These are phyloP conservation scores for Coemansia sp. DNA, from an alignment of 192 early-diverging fungal genomes.

Conservation along the genomic window DNA sequence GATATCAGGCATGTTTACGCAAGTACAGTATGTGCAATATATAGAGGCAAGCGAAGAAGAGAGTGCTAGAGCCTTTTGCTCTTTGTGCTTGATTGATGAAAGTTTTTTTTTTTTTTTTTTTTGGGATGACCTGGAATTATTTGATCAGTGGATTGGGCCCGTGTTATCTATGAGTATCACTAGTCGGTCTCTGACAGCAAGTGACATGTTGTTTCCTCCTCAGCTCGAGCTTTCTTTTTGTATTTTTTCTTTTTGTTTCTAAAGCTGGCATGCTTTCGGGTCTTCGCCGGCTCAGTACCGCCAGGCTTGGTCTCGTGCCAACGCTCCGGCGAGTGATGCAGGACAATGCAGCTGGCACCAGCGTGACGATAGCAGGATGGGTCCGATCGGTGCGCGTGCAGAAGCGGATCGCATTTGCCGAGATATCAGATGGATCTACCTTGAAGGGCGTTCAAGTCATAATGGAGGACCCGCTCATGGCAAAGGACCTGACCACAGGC, in stretches of 20 bases:
- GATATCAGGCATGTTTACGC: conserved; percentile 22
- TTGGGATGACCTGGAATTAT: neutral
- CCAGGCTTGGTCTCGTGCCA: conserved; percentile 15
- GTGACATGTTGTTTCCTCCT: no score
- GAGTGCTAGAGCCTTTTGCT: neutral
- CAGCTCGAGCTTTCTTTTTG: no score
- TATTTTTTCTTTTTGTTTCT: neutral
- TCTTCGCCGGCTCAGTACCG: neutral
- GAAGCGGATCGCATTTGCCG: conserved; percentile 77
- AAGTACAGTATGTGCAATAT: conserved; percentile 3
- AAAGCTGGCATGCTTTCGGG: neutral
- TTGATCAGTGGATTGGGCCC: conserved; percentile 1
- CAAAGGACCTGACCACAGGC: conserved; percentile 64
- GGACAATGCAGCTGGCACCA: conserved; percentile 11
- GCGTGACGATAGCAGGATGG: conserved; percentile 66
- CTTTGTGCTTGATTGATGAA: no score
- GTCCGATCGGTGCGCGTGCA: conserved; percentile 80
- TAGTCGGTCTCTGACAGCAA: no score
- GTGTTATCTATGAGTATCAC: neutral
- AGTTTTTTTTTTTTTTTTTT: conserved; percentile 6
- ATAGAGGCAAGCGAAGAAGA: neutral
- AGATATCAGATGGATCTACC: conserved; percentile 78
- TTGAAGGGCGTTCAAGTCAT: conserved; percentile 72
- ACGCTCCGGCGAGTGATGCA: conserved; percentile 31
- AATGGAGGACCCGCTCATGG: conserved; percentile 42